These are phyloP conservation scores for Rhodotorula graminis DNA, from an alignment of 768 basidiomycete species.

Conservation along the genomic window DNA sequence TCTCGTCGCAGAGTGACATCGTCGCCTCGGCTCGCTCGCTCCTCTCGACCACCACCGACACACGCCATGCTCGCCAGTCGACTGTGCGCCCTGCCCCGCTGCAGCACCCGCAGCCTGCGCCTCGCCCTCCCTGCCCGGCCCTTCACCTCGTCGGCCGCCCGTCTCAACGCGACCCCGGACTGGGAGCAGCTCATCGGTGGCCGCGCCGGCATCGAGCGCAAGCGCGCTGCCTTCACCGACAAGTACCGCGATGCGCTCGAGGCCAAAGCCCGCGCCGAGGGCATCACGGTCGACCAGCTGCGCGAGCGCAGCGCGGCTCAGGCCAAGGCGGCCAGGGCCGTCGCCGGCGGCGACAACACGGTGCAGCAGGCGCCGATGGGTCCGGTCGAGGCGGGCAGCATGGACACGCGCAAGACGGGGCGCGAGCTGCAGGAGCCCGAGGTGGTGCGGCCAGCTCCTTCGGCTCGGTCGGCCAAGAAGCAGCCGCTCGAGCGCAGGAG, in stretches of 20 bases:
- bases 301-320: background rate
- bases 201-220: constrained; percentile 23
- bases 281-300: constrained; percentile 27
- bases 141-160: background rate
- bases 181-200: constrained; percentile 39
- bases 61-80: background rate
- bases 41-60: background rate
- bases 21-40: background rate
- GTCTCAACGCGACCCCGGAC: constrained; percentile 16
- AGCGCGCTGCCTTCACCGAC: constrained; percentile 17
- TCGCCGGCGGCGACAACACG: too few relatives aligned
- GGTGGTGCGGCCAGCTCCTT: constrained; percentile 23
- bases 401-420: background rate
- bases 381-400: constrained; percentile 18
- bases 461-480: background rate
- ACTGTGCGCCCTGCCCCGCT: background rate
- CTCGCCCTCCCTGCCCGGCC: background rate
- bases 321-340: background rate
- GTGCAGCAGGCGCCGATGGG: background rate
- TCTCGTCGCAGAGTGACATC: background rate
- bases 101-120: background rate
- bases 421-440: background rate
- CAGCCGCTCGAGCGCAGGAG: background rate
- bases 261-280: constrained; percentile 27
- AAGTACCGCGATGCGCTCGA: constrained; percentile 32